These are phyloP conservation scores for Termitomyces eurrhizus DNA, from an alignment of 768 basidiomycete genomes.

Conservation along the genomic window DNA sequence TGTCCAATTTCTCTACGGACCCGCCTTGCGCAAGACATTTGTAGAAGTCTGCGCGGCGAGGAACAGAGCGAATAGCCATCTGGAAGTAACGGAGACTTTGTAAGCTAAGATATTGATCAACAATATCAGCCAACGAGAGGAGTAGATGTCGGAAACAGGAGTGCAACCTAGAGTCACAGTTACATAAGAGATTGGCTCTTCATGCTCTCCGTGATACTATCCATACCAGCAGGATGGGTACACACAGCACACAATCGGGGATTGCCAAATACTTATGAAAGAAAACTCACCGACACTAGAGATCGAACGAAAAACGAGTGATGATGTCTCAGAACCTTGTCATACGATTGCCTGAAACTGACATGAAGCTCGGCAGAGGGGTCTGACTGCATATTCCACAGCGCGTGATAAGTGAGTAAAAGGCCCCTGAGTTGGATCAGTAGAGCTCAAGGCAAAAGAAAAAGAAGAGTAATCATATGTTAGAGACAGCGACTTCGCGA, in stretches of 20 bases:
- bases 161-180: not conserved
- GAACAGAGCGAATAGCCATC: constrained; percentile 59
- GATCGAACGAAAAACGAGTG: constrained; percentile 66
- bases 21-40: constrained; percentile 56
- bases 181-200: not conserved
- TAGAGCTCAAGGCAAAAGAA: not conserved
- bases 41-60: constrained; percentile 61
- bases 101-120: not conserved
- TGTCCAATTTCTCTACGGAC: constrained; percentile 48
- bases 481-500: not conserved
- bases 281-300: constrained; percentile 49
- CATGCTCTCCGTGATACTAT: not conserved
- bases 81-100: constrained; percentile 15
- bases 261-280: not conserved
- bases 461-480: not conserved
- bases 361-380: constrained; percentile 48
- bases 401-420: constrained; percentile 61
- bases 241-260: constrained; percentile 9
- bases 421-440: constrained; percentile 46
- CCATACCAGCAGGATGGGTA: not conserved
- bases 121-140: not conserved
- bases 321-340: constrained; percentile 61
- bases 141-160: not conserved
- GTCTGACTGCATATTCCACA: constrained; percentile 62
- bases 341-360: constrained; percentile 72